Percentiles rank a stretch among this genome's conserved stretches.
Evolutionary conservation across 805 yeast species (phyloP).

Genomic region (Candida methanosorbosa): DNA sequence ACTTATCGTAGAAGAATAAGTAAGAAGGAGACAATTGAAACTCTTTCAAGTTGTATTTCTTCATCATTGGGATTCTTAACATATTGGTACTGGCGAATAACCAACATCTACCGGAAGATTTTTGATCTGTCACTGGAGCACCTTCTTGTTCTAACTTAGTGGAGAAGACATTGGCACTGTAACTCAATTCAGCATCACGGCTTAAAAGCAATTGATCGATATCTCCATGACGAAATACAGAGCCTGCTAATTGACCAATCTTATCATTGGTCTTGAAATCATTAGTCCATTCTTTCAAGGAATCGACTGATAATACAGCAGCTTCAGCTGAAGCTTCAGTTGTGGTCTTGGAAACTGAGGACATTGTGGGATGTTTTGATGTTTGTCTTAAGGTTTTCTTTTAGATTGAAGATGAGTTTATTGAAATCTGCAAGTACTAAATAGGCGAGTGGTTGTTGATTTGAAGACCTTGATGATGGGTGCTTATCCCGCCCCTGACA

Average conservation of each 20-base stretch:
- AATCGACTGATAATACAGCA: too few relatives aligned
- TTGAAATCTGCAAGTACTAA: too few relatives aligned
- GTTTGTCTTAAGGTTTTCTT: too few relatives aligned
- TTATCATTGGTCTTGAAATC: constrained; percentile 16
- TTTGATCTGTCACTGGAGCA: constrained; percentile 65
- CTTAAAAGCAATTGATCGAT: constrained; percentile 32
- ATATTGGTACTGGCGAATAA: constrained; percentile 77
- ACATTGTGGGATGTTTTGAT: too few relatives aligned
- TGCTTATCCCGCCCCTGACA: too few relatives aligned
- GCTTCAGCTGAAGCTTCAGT: too few relatives aligned
- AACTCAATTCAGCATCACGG: constrained; percentile 21
- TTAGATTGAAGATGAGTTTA: too few relatives aligned
- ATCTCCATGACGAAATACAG: constrained; percentile 24
- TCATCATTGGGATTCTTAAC: constrained; percentile 54
- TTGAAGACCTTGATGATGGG: too few relatives aligned
- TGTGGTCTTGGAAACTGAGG: too few relatives aligned
- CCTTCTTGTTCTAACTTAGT: constrained; percentile 40
- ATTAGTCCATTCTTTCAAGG: constrained; percentile 15
- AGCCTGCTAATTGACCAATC: constrained; percentile 22
- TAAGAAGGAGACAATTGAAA: constrained; percentile 75
- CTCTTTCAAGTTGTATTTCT: constrained; percentile 52
- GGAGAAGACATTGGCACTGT: constrained; percentile 30
- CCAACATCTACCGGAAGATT: constrained; percentile 81
- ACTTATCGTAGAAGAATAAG: constrained; percentile 76
- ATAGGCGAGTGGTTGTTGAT: too few relatives aligned